Evolutionary conservation across 1,139 yeast genomes (phyloP).

Genomic region (Taphrina populina): DNA sequence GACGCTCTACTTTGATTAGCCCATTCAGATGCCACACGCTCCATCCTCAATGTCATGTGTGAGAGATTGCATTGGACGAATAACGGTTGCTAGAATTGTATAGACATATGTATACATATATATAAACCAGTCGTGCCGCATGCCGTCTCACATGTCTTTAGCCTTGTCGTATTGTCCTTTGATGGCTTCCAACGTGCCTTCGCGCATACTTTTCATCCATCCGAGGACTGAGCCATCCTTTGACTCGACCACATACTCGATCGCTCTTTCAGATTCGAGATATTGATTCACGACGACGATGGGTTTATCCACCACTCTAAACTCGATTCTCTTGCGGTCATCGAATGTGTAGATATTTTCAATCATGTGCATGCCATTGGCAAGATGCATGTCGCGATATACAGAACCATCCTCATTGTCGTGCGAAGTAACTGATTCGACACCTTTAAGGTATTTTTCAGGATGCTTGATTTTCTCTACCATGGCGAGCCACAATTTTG

Average conservation of each 20-base stretch:
- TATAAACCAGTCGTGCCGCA: too few relatives aligned
- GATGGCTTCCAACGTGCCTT: constrained; percentile 22
- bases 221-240: constrained; percentile 19
- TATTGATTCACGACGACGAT: constrained; percentile 22
- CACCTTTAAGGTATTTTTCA: constrained; percentile 15
- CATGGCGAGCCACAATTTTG: constrained; percentile 19
- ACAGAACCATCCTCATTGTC: constrained; percentile 15
- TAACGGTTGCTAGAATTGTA: too few relatives aligned
- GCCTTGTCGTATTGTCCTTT: constrained; percentile 22
- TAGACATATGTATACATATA: too few relatives aligned
- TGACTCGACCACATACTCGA: constrained; percentile 27
- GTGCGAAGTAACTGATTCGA: constrained; percentile 3
- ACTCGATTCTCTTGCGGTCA: constrained; percentile 8
- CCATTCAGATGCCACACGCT: too few relatives aligned
- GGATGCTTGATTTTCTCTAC: constrained; percentile 29
- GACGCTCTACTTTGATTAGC: too few relatives aligned
- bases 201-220: constrained; percentile 26
- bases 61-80: too few relatives aligned
- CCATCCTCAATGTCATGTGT: too few relatives aligned
- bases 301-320: constrained; percentile 16
- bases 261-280: constrained; percentile 1
- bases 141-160: not conserved
- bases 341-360: constrained; percentile 12
- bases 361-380: constrained; percentile 16
- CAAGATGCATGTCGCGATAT: constrained; percentile 26